These are phyloP conservation scores for Ophiostoma sp. DNA, from an alignment of 2,329 filamentous ascomycete species.

Conservation along the genomic window DNA sequence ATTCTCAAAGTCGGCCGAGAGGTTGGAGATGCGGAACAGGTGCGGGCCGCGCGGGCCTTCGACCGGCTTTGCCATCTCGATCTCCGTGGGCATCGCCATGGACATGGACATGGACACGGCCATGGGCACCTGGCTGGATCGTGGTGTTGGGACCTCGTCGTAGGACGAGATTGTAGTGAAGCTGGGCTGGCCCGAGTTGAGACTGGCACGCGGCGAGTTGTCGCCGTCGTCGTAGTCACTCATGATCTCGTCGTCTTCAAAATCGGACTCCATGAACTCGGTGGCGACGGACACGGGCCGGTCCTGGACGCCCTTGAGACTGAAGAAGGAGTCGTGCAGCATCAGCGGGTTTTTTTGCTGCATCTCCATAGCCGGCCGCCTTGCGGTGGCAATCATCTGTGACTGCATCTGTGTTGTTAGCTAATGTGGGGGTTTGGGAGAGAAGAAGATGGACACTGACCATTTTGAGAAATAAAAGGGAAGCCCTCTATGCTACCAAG, in stretches of 20 bases:
- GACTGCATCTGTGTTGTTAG: constrained; percentile 17
- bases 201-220: constrained; percentile 60
- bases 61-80: constrained; percentile 49
- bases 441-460: background rate
- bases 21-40: constrained; percentile 68
- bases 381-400: constrained; percentile 25
- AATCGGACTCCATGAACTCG: constrained; percentile 73
- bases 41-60: constrained; percentile 81
- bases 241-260: constrained; percentile 58
- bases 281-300: constrained; percentile 66
- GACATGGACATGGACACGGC: constrained; percentile 36
- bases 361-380: constrained; percentile 46
- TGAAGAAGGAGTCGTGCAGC: constrained; percentile 56
- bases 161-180: constrained; percentile 83
- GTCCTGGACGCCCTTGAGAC: constrained; percentile 46
- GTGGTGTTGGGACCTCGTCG: constrained; percentile 75
- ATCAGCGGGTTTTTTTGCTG: constrained; percentile 41
- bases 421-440: background rate
- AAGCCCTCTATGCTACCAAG: background rate
- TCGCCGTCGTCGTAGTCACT: constrained; percentile 55
- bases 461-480: background rate
- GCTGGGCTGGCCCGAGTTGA: constrained; percentile 68
- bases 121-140: constrained; percentile 46
- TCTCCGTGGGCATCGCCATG: constrained; percentile 51
- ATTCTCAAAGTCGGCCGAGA: constrained; percentile 51